phyloP scores from a whole-genome alignment of 1,284 basidiomycete genomes.

The Neotropicomus parvogracilis region DNA sequence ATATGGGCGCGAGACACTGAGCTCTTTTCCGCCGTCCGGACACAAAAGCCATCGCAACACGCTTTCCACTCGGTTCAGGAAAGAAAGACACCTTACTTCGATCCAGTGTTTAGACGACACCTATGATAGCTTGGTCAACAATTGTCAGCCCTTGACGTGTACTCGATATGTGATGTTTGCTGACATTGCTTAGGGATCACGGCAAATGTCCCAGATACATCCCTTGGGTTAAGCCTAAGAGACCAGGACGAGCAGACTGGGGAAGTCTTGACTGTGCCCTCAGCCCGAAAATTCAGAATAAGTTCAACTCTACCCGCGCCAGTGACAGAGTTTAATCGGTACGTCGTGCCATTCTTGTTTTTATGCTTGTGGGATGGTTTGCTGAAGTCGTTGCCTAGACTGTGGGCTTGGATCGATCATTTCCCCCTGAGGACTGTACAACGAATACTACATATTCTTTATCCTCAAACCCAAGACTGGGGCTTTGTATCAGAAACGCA shows the following conservation, averaged over 20 bases:
- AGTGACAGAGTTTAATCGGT: slow-evolving; percentile 36
- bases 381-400: slow-evolving; percentile 24
- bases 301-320: slow-evolving; percentile 25
- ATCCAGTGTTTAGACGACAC: slow-evolving; percentile 23
- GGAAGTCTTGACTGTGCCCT: slow-evolving; percentile 34
- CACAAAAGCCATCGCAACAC: slow-evolving; percentile 39
- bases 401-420: slow-evolving; percentile 39
- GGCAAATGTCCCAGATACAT: slow-evolving; percentile 29
- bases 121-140: slow-evolving; percentile 29
- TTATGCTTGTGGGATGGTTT: not conserved
- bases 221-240: slow-evolving; percentile 24
- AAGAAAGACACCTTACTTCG: slow-evolving; percentile 34
- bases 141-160: slow-evolving; percentile 23
- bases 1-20: slow-evolving; percentile 27
- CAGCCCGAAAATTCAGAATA: slow-evolving; percentile 31
- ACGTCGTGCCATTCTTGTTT: slow-evolving; percentile 1
- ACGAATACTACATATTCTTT: slow-evolving; percentile 41
- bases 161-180: not conserved
- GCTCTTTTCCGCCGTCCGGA: slow-evolving; percentile 28
- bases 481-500: slow-evolving; percentile 28
- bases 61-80: slow-evolving; percentile 36
- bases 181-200: slow-evolving; percentile 25
- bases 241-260: slow-evolving; percentile 30
- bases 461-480: slow-evolving; percentile 36
- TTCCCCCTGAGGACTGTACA: slow-evolving; percentile 43